Conservation (phyloP, 2,329 filamentous ascomycete genomes). For the Verruconis gallopava region DNA sequence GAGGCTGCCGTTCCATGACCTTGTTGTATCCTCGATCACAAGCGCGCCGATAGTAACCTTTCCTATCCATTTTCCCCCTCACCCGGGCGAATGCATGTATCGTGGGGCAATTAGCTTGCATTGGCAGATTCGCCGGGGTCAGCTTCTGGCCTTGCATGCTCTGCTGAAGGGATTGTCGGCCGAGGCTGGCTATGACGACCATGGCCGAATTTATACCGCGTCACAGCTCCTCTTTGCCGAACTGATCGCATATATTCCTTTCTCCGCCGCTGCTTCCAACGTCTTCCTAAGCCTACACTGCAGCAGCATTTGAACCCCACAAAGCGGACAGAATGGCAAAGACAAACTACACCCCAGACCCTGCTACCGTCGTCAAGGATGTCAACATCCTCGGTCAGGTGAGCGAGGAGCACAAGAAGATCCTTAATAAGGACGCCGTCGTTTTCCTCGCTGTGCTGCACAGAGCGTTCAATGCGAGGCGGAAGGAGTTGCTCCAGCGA, state of each 20-base stretch:
- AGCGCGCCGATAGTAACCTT: background rate
- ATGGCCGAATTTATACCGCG: background rate
- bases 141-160: background rate
- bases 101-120: background rate
- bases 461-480: conserved; percentile 80
- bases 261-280: too few species aligned
- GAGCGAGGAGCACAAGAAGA: conserved; percentile 70
- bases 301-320: background rate
- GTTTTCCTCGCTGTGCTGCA: conserved; percentile 91
- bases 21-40: background rate
- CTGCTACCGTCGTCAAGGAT: conserved; percentile 4
- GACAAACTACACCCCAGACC: background rate
- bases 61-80: background rate
- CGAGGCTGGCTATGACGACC: background rate
- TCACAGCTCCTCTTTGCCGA: background rate
- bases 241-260: background rate
- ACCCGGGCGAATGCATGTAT: background rate
- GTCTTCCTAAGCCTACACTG: background rate
- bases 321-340: background rate
- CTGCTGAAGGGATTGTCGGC: background rate
- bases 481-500: conserved; percentile 79
- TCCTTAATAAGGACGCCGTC: conserved; percentile 78
- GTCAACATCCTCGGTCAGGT: conserved; percentile 55
- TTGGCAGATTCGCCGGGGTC: background rate
- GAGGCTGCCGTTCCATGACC: background rate